Conservation (phyloP, 2,329 filamentous ascomycete species). For the Trichophyton mentagrophytes region DNA sequence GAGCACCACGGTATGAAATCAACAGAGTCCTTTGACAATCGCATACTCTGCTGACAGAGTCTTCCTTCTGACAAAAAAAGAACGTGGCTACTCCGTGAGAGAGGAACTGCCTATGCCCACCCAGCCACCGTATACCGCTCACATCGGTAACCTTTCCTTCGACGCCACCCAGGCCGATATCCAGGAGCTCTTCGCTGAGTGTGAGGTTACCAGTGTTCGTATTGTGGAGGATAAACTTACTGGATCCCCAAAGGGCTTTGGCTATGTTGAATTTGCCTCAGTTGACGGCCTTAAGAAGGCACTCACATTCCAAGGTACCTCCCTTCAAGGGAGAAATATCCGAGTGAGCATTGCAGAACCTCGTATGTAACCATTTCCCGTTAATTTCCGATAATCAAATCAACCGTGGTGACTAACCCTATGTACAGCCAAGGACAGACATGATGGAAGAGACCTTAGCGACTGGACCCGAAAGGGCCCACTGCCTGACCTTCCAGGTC, state of each 20-base stretch:
- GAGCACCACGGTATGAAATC: not conserved
- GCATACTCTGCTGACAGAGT: slow-evolving; percentile 3
- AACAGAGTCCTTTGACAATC: not conserved
- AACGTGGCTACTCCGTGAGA: slow-evolving; percentile 29
- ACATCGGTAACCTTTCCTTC: slow-evolving; percentile 93
- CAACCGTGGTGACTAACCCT: not conserved
- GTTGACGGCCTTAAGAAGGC: slow-evolving; percentile 87
- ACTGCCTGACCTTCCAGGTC: slow-evolving; percentile 56
- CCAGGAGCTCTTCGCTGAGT: slow-evolving; percentile 70
- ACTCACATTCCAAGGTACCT: slow-evolving; percentile 64
- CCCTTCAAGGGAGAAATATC: slow-evolving; percentile 79
- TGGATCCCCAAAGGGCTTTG: slow-evolving; percentile 91
- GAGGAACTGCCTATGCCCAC: slow-evolving; percentile 77
- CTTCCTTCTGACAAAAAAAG: slow-evolving; percentile 5
- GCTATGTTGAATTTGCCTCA: slow-evolving; percentile 86
- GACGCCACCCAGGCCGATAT: slow-evolving; percentile 78
- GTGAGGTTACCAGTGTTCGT: slow-evolving; percentile 77
- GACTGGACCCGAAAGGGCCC: slow-evolving; percentile 93
- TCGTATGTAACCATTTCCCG: slow-evolving; percentile 51
- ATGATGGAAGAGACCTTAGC: slow-evolving; percentile 66
- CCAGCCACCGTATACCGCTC: slow-evolving; percentile 87
- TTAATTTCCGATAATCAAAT: not conserved
- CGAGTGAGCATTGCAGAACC: slow-evolving; percentile 94
- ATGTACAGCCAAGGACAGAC: slow-evolving; percentile 72
- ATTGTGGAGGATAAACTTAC: slow-evolving; percentile 95